Evolutionary conservation across 192 early-diverging fungal genomes (phyloP).

Genomic region (Coemansia guatemalensis): DNA sequence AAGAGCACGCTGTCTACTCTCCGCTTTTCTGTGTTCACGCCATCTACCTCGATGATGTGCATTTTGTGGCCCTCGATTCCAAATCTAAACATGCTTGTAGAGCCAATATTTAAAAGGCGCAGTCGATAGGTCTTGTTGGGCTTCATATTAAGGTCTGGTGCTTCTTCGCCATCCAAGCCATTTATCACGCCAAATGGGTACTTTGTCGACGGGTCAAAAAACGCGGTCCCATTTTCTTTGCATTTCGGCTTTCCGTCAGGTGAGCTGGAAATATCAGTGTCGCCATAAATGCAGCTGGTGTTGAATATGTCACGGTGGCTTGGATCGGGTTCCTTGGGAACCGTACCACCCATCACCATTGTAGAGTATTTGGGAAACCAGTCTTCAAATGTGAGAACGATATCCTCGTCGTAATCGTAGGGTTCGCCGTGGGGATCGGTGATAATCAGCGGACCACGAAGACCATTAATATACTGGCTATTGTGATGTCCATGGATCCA

Average conservation of each 20-base stretch:
- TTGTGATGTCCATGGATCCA: slow-evolving; percentile 76
- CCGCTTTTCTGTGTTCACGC: slow-evolving; percentile 57
- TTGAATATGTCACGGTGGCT: neutral
- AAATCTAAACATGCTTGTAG: slow-evolving; percentile 67
- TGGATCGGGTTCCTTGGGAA: neutral
- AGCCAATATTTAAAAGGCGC: slow-evolving; percentile 73
- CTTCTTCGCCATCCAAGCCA: slow-evolving; percentile 54
- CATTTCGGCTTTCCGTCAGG: neutral
- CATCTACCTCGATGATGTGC: slow-evolving; percentile 78
- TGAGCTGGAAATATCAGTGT: neutral
- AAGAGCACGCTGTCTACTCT: slow-evolving; percentile 60
- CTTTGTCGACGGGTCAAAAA: slow-evolving; percentile 6
- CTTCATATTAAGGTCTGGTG: slow-evolving; percentile 58
- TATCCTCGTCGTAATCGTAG: slow-evolving; percentile 68
- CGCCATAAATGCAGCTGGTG: neutral
- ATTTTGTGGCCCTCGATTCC: slow-evolving; percentile 76
- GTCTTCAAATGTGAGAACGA: slow-evolving; percentile 64
- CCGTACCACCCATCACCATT: slow-evolving; percentile 15
- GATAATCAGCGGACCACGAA: slow-evolving; percentile 69
- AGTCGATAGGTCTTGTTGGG: slow-evolving; percentile 81
- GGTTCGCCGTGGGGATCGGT: slow-evolving; percentile 56
- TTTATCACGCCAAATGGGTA: slow-evolving; percentile 56
- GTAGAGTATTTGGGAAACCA: slow-evolving; percentile 57
- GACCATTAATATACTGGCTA: slow-evolving; percentile 77
- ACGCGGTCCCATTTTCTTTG: neutral